Evolutionary conservation across 805 yeast species (phyloP).

Genomic region (Cyberlindnera petersonii): DNA sequence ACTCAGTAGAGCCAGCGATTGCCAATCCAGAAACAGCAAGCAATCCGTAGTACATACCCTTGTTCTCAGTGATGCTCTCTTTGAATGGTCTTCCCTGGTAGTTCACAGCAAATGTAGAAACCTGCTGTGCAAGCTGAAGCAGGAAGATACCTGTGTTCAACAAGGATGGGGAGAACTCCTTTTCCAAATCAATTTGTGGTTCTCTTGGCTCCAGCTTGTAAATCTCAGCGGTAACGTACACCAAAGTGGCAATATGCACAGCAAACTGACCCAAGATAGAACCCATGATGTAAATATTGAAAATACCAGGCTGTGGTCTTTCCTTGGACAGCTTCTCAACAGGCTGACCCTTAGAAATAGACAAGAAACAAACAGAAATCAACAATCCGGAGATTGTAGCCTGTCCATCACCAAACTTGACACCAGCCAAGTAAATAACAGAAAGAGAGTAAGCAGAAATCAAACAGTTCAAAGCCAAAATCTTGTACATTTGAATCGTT

Average conservation of each 20-base stretch:
- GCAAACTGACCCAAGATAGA: conserved; percentile 96
- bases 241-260: conserved; percentile 76
- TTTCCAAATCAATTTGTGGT: conserved; percentile 85
- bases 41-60: conserved; percentile 95
- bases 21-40: conserved; percentile 88
- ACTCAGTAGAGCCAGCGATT: conserved; percentile 87
- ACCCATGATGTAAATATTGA: conserved; percentile 95
- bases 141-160: conserved; percentile 95
- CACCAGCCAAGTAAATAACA: conserved; percentile 93
- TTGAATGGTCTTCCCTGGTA: conserved; percentile 97
- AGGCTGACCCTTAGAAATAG: conserved; percentile 92
- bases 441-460: conserved; percentile 94
- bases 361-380: conserved; percentile 89
- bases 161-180: conserved; percentile 81
- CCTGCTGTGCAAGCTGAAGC: conserved; percentile 92
- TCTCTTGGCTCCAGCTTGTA: conserved; percentile 89
- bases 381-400: conserved; percentile 94
- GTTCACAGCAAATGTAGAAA: conserved; percentile 95
- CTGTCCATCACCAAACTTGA: conserved; percentile 96
- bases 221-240: conserved; percentile 79
- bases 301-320: conserved; percentile 97
- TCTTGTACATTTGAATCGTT: conserved; percentile 98
- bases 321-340: conserved; percentile 83
- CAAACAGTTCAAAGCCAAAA: conserved; percentile 92
- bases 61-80: conserved; percentile 83